Base-by-base conservation (phyloP, 2,329 filamentous ascomycete species). In the Epichloe gansuensis region DNA sequence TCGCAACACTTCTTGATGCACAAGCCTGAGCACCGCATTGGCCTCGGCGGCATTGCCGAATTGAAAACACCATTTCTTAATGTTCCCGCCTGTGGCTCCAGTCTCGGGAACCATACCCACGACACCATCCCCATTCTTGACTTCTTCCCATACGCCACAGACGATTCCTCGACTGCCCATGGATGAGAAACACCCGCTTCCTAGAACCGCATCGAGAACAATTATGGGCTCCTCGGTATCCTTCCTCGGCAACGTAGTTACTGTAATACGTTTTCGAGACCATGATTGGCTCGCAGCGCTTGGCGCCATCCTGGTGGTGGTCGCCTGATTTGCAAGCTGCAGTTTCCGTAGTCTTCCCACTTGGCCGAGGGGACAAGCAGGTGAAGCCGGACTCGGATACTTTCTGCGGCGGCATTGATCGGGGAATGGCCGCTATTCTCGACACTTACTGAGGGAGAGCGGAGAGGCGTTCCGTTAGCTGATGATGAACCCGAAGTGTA, bases 331-430 rank as follows among this genome's bases (percentile, higher is more conserved):
- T 86, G 88, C 55, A 98, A 72, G 39, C 82, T 77, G 55, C 90
- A 94, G 60, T 88, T 83, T 58, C 93, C 91, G 72, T 91, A 83
- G 65, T 97, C 91, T 56, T 89, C 83, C 93, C 93, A 98, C 65
- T 91, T 91, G 48, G 82, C 82, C 12, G 81, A 75, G 1, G 80
- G 75, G 55, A 90, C 85, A 48, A 91, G 83, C 48, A 88, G 75
- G 66, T 97, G 95, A 12, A 97, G 78, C 38, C 90, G 79, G 60
- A 96, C 88, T 60, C 91, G 91, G 50, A 91, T 82, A 61, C 93
- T 90, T 25, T 69, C 68, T 5, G 58, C 58, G 52, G 84, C 84
- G 53, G 88, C 82, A 51, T 84, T 86, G 23, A 83, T 68, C 21
- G 82, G 75, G 51, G 72, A 71, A 46, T 75, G 75, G 5, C 72